Conservation (phyloP, 2,329 filamentous ascomycete genomes). For the Fusarium equiseti region DNA sequence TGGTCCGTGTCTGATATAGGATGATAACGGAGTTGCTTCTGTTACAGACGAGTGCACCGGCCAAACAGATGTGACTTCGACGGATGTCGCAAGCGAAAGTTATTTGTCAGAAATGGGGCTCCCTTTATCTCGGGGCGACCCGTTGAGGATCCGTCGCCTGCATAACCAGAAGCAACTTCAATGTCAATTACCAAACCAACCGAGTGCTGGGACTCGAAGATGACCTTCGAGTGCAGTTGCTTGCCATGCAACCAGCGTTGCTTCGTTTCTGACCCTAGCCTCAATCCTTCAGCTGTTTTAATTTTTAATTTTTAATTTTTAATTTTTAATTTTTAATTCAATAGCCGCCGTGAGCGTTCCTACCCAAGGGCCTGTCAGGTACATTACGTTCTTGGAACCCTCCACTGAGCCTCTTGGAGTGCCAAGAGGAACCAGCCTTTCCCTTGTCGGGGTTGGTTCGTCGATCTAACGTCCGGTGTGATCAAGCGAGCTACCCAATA, state of each 20-base stretch:
- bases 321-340: too few relatives aligned
- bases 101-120: slow-evolving; percentile 7
- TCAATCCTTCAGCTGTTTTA: slow-evolving; percentile 8
- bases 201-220: not conserved
- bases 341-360: slow-evolving; percentile 32
- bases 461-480: slow-evolving; percentile 36
- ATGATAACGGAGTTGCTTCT: not conserved
- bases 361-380: slow-evolving; percentile 23
- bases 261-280: not conserved
- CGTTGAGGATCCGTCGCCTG: slow-evolving; percentile 23
- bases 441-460: slow-evolving; percentile 39
- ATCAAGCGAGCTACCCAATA: slow-evolving; percentile 40
- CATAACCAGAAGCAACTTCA: slow-evolving; percentile 3
- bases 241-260: not conserved
- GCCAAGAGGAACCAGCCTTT: slow-evolving; percentile 34
- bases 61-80: not conserved
- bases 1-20: slow-evolving; percentile 3
- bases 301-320: not conserved
- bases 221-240: not conserved
- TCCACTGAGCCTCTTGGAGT: slow-evolving; percentile 15
- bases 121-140: slow-evolving; percentile 32
- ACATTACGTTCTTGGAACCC: slow-evolving; percentile 32
- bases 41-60: not conserved
- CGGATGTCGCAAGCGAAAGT: not conserved
- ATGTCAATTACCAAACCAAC: slow-evolving; percentile 4